phyloP scores from a whole-genome alignment of 129 eudicot genomes.

The Pseudognaphalium luteoalbum region DNA sequence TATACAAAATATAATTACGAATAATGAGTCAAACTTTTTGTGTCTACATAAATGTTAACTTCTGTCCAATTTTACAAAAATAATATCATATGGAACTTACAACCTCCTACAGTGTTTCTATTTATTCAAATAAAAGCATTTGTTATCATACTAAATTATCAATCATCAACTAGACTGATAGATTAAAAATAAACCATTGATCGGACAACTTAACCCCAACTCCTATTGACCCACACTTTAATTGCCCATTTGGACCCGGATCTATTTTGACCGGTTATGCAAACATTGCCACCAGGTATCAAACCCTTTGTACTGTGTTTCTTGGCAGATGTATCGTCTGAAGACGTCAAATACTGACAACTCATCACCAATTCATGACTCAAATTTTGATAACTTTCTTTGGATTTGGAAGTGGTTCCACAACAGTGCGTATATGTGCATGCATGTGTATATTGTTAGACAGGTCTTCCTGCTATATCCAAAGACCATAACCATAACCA shows the following conservation, averaged over 20 bases:
- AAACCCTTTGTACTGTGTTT: not conserved
- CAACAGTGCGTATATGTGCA: not conserved
- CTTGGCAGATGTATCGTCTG: not conserved
- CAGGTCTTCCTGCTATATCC: not conserved
- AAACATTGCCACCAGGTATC: not conserved
- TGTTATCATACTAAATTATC: no score
- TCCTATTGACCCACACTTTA: not conserved
- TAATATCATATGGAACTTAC: no score
- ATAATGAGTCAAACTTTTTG: not conserved
- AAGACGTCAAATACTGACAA: not conserved
- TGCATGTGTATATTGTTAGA: not conserved
- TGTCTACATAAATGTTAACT: not conserved
- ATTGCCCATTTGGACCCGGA: not conserved
- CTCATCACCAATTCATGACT: not conserved
- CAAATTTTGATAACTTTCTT: not conserved
- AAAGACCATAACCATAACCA: slow-evolving; percentile 12
- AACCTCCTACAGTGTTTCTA: not conserved
- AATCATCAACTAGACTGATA: no score
- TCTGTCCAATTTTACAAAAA: not conserved
- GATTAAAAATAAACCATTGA: not conserved
- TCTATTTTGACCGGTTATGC: not conserved
- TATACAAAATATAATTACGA: no score
- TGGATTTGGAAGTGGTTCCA: not conserved
- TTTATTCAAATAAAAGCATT: not conserved
- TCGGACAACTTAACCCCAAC: not conserved